These are phyloP conservation scores for Saturnispora silvae DNA, from an alignment of 805 yeast species.

Conservation along the genomic window DNA sequence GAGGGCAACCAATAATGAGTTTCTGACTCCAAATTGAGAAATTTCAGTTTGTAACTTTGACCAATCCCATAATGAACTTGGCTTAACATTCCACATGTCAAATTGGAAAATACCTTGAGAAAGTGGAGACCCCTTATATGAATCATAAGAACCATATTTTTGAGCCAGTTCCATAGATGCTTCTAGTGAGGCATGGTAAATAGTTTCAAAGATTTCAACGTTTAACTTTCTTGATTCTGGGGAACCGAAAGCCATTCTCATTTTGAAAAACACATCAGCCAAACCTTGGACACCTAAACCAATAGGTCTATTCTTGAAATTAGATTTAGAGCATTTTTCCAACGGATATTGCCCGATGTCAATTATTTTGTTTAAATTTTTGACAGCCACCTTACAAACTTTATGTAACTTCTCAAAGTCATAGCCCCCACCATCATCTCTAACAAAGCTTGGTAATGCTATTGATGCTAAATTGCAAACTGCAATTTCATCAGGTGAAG, in stretches of 20 bases:
- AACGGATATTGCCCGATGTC: conserved; percentile 84
- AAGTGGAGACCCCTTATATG: conserved; percentile 81
- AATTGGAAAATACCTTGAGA: conserved; percentile 77
- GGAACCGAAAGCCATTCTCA: conserved; percentile 82
- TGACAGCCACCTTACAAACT: conserved; percentile 65
- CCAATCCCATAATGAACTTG: conserved; percentile 87
- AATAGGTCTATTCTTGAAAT: conserved; percentile 79
- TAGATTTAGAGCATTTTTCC: conserved; percentile 61
- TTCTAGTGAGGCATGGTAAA: conserved; percentile 88
- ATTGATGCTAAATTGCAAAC: conserved; percentile 92
- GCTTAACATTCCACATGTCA: conserved; percentile 77
- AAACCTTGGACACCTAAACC: conserved; percentile 98
- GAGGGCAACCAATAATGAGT: conserved; percentile 82
- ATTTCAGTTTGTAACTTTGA: conserved; percentile 51
- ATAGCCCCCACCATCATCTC: conserved; percentile 31
- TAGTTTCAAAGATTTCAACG: conserved; percentile 85
- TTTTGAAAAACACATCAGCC: conserved; percentile 75
- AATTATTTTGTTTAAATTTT: conserved; percentile 72
- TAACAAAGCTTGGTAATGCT: conserved; percentile 72
- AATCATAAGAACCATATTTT: conserved; percentile 55
- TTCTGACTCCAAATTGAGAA: conserved; percentile 60
- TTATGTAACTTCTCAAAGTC: conserved; percentile 68
- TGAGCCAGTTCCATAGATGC: conserved; percentile 74
- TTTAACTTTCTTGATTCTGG: conserved; percentile 66
- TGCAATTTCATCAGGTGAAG: conserved; percentile 86